A percentile compares a stretch with the other conserved stretches of the same genome.
phyloP scores from a whole-genome alignment of 2,329 filamentous ascomycete genomes.

The Penicillium sp. region DNA sequence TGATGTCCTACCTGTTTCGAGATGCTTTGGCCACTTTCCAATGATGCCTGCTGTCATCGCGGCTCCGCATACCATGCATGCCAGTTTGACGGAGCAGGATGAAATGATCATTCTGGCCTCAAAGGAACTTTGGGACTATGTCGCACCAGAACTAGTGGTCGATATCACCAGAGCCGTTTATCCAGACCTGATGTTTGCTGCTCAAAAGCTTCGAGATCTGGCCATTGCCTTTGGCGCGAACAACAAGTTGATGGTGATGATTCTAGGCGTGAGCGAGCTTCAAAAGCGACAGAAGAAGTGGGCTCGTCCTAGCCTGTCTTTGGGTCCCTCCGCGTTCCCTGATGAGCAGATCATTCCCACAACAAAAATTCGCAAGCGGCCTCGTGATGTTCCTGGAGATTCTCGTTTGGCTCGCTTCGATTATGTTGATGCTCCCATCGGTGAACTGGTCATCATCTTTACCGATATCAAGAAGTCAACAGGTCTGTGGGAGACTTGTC shows the following conservation, averaged over 20 bases:
- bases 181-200: conserved; percentile 86
- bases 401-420: conserved; percentile 84
- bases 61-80: conserved; percentile 75
- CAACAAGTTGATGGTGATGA: conserved; percentile 98
- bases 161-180: conserved; percentile 87
- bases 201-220: conserved; percentile 89
- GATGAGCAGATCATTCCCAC: conserved; percentile 60
- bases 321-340: conserved; percentile 73
- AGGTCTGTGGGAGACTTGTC: conserved; percentile 90
- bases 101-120: conserved; percentile 92
- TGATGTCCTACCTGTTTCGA: conserved; percentile 83
- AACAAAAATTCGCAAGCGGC: conserved; percentile 62
- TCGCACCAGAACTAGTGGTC: conserved; percentile 84
- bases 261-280: conserved; percentile 87
- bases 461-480: conserved; percentile 99
- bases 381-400: conserved; percentile 64
- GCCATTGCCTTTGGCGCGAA: conserved; percentile 94
- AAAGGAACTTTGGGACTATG: conserved; percentile 90
- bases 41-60: conserved; percentile 91
- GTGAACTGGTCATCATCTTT: conserved; percentile 90
- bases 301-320: conserved; percentile 78
- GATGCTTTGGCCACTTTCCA: conserved; percentile 92
- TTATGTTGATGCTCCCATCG: conserved; percentile 86
- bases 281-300: conserved; percentile 77
- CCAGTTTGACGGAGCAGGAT: conserved; percentile 80